Evolutionary conservation across 75 land plant species (phyloP), one percentile per base, ranked within the genome.

Genomic region (Chamaecyparis obtusa): DNA sequence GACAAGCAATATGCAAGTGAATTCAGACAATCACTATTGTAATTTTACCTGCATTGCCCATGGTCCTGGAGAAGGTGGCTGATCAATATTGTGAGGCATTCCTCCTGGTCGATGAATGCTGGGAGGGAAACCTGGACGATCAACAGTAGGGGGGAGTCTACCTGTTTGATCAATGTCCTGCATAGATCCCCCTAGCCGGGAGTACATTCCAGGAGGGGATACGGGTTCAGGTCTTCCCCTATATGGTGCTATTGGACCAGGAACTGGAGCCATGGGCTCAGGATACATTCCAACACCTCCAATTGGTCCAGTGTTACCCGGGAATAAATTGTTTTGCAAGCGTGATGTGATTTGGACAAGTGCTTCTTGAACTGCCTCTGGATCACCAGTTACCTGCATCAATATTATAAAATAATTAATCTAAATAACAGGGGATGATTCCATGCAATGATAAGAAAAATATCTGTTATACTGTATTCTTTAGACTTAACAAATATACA

Each of bases 311-410:
- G 83, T 88, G 49, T 86, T 86, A 13, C 84, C 56, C 30, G 93
- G 84, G 51, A 94, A 94, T 39, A 92, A 85, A 86, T 93, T 93
- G 81, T 92, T 85, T 33, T 83, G 88, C 91, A 94, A 77, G 86
- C 94, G 91, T 32, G 91, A 19, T 21, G 95, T 92, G 87, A 96
- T 94, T 67, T 96, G 97, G 41, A 94, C 33, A 14, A 96, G 87
- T 49, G 97, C 97, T 60, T 96, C 95, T 71, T 94, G 93, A 83
- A 93, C 93, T 46, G 88, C 84, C 72, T 86, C 93, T 84, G 64
- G 83, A 41, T 91, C 93, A 36, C 97, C 97, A 85, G 88, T 91
- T 54, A 96, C 83, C 97, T 95, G 90, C 51, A 83, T 54, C 39
- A 33, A 48, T 81, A 44, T 24, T 24, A 57, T 46, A 32, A 30